Base-by-base conservation (phyloP, 805 yeast genomes). In the Kodamaea jinghongensis region DNA sequence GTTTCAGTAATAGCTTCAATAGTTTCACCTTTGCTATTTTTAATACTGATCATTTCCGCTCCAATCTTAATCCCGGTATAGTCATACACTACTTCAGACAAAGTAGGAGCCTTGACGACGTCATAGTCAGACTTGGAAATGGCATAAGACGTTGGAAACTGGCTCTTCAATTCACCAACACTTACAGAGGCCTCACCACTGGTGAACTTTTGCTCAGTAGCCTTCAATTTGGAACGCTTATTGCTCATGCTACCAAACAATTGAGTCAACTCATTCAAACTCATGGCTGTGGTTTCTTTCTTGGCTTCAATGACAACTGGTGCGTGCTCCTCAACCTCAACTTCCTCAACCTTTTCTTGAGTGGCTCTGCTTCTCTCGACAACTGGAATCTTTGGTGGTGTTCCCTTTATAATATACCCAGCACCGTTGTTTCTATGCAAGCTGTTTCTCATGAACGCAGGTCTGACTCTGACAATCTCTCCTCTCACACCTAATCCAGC, bases 401-500 rank as follows among this genome's bases (percentile, higher is more conserved):
- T 44, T 20, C 49, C 56, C 28, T 49, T 49, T 31, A 61, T 56
- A 15, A 87, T 71, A 54, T 87, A 89, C 13, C 78, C 74, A 3
- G 96, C 96, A 31, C 87, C 85, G 52, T 86, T 81, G 44, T 68
- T 52, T 31, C 78, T 76, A 52, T 87, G 87, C 41, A 89, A 72
- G 50, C 66, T 76, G 63, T 86, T 86, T 55, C 91, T 78, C 96
- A 89, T 89, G 46, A 77, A 70, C 15, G 88, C 85, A 22, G 96
- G 89, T 46, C 78, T 73, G 13, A 89, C 96, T 26, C 75, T 67
- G 20, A 83, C 71, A 31, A 89, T 72, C 64, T 89, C 83, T 26
- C 96, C 96, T 44, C 65, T 67, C 15, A 65, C 65, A 14, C 95
- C 95, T 41, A 82, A 61, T 10, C 73, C 73, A 22, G 79, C 76